Evolutionary conservation across 1,284 basidiomycete species (phyloP).

Genomic region (Ganoderma meredithae): DNA sequence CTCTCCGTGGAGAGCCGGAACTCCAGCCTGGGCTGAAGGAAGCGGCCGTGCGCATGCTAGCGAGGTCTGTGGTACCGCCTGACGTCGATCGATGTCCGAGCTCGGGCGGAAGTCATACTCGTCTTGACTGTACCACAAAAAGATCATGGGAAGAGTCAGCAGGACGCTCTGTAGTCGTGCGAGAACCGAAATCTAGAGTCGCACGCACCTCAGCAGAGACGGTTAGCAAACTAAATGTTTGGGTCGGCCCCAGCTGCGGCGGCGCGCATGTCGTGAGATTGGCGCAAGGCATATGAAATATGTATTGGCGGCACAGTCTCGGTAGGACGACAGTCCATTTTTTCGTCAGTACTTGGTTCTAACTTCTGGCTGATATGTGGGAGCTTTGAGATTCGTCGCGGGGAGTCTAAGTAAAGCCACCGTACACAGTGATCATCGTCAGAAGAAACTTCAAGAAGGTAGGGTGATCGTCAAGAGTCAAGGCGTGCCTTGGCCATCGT

Average conservation of each 20-base stretch:
- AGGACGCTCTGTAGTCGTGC: background rate
- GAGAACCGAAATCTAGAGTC: background rate
- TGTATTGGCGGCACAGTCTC: background rate
- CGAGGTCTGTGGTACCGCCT: too few relatives aligned
- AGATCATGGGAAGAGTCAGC: background rate
- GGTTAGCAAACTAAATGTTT: background rate
- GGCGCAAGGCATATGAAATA: background rate
- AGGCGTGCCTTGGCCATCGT: background rate
- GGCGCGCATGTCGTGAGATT: background rate
- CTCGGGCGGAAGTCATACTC: background rate
- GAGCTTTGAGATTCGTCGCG: background rate
- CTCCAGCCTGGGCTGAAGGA: too few relatives aligned
- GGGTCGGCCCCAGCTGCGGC: background rate
- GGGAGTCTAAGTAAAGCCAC: background rate
- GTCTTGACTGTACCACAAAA: background rate
- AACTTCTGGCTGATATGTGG: background rate
- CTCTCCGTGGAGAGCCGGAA: too few relatives aligned
- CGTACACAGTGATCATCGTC: background rate
- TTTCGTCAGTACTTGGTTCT: background rate
- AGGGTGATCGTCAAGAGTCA: background rate
- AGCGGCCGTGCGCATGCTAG: too few relatives aligned
- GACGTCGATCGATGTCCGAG: background rate
- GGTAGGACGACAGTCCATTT: background rate
- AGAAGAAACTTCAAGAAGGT: background rate
- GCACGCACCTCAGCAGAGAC: background rate